These are phyloP conservation scores for Xylariales sp. DNA, from an alignment of 2,329 filamentous ascomycete species.

Conservation along the genomic window DNA sequence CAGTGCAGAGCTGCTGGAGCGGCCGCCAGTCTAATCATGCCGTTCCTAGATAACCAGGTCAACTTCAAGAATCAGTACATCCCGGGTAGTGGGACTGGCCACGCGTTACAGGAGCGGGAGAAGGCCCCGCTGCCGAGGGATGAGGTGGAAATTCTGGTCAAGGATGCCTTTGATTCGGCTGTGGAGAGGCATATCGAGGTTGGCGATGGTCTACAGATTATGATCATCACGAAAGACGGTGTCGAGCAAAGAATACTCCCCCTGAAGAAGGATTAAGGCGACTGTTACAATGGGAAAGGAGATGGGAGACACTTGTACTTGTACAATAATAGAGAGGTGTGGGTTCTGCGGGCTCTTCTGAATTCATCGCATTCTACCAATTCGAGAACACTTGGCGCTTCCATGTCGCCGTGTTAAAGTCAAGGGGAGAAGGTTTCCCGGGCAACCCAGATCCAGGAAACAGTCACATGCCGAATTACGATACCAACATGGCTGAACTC, in stretches of 20 bases:
- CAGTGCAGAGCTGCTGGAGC: constrained; percentile 92
- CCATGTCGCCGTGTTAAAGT: too few relatives aligned
- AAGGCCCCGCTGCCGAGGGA: constrained; percentile 64
- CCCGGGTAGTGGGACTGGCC: constrained; percentile 77
- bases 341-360: too few relatives aligned
- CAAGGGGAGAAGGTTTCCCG: too few relatives aligned
- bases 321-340: constrained; percentile 18
- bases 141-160: constrained; percentile 81
- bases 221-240: constrained; percentile 83
- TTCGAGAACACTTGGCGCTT: too few relatives aligned
- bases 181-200: constrained; percentile 99
- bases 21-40: constrained; percentile 93
- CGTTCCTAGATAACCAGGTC: constrained; percentile 98
- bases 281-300: too few relatives aligned
- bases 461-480: too few relatives aligned
- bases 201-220: constrained; percentile 90
- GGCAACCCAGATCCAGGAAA: too few relatives aligned
- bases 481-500: too few relatives aligned
- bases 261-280: constrained; percentile 81
- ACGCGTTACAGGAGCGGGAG: constrained; percentile 70
- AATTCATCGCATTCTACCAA: too few relatives aligned
- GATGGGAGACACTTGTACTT: constrained; percentile 5
- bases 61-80: constrained; percentile 99
- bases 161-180: constrained; percentile 96
- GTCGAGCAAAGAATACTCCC: constrained; percentile 81